A percentile compares a stretch with the other conserved stretches of the same genome.
phyloP scores from a whole-genome alignment of 106 monocot genomes.

The Dendrobium catenatum region DNA sequence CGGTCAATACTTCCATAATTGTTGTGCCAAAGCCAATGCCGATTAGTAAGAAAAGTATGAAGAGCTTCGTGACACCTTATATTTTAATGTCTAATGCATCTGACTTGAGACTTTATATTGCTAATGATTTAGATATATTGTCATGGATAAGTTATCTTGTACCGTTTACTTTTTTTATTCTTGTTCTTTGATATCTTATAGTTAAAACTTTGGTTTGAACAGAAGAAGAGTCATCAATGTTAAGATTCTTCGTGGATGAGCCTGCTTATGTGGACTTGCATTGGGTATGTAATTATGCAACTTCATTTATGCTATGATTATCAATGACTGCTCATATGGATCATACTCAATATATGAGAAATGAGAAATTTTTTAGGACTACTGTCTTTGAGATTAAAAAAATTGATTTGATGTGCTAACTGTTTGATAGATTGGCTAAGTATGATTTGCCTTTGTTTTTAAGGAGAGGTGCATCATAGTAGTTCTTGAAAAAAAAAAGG shows the following conservation, averaged over 20 bases:
- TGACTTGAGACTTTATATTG: too few species aligned
- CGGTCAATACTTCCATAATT: not conserved
- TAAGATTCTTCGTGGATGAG: constrained; percentile 72
- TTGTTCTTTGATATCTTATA: not conserved
- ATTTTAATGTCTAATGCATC: too few species aligned
- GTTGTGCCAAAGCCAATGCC: not conserved
- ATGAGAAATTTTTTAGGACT: not conserved
- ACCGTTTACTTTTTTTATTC: not conserved
- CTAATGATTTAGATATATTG: not conserved
- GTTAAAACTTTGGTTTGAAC: constrained; percentile 7
- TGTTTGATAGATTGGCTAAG: not conserved
- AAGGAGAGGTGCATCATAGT: not conserved
- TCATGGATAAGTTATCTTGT: not conserved
- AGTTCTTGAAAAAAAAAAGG: not conserved
- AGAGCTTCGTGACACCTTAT: too few species aligned
- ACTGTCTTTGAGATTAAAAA: not conserved
- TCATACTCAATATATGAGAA: not conserved
- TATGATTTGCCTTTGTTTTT: constrained; percentile 1
- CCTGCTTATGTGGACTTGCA: constrained; percentile 83
- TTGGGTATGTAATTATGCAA: constrained; percentile 52
- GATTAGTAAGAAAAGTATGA: not conserved
- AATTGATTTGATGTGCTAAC: not conserved
- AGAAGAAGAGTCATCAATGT: constrained; percentile 69
- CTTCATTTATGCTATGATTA: not conserved
- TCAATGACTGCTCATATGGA: not conserved